phyloP scores from a whole-genome alignment of 192 early-diverging fungal species.

The Linnemannia elongata region DNA sequence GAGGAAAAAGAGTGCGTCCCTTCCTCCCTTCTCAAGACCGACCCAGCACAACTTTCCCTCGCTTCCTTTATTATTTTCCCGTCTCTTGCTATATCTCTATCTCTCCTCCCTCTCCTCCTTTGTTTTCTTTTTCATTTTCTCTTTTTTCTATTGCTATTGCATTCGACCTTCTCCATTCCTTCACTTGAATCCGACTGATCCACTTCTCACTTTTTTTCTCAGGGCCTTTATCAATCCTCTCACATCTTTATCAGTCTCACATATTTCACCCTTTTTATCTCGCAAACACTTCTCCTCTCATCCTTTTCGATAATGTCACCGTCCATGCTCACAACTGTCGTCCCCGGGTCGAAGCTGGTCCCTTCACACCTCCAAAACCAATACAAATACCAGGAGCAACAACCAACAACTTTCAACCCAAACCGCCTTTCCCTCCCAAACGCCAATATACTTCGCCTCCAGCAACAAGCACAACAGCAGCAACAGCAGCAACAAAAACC shows the following conservation, averaged over 20 bases:
- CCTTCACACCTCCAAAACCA: slow-evolving; percentile 19
- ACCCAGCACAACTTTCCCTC: not conserved
- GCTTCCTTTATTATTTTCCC: not conserved
- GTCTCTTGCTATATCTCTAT: too few relatives aligned
- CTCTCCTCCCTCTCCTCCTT: not conserved
- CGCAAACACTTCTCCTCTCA: not conserved
- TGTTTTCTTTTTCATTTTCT: not conserved
- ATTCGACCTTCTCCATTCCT: not conserved
- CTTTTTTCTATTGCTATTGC: not conserved
- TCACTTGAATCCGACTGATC: not conserved
- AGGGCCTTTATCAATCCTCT: not conserved
- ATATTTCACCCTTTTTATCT: not conserved
- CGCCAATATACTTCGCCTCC: not conserved
- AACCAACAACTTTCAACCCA: slow-evolving; percentile 31
- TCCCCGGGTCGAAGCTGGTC: not conserved
- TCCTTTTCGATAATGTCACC: not conserved
- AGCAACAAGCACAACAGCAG: slow-evolving; percentile 17
- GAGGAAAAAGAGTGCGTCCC: not conserved
- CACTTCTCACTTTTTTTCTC: not conserved
- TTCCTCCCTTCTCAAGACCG: not conserved
- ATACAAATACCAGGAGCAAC: slow-evolving; percentile 25
- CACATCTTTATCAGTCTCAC: not conserved
- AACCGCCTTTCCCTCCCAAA: slow-evolving; percentile 33
- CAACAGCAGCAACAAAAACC: slow-evolving; percentile 15
- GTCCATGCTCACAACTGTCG: not conserved